Evolutionary conservation across 1,139 yeast species (phyloP), one percentile per base, ranked within the genome.

Genomic region (Kodamaea arcana): DNA sequence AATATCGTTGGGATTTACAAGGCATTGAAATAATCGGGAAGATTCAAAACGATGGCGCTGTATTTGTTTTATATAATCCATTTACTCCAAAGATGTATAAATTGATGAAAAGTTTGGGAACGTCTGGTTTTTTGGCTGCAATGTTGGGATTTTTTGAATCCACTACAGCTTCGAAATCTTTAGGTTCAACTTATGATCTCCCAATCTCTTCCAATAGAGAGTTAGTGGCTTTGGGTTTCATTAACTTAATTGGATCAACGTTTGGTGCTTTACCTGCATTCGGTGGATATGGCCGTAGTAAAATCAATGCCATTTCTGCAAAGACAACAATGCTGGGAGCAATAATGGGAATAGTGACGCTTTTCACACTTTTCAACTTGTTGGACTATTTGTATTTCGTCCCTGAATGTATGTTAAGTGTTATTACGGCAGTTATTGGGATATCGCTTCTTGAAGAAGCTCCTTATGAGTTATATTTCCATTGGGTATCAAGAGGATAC

Each of bases 201-300:
- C 83, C 86, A 0, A 77, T 83, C 4, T 80, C 90, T 0, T 78
- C 90, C 1, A 83, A 83, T 49, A 67, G 90, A 44, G 94, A 83
- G 49, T 60, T 83, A 35, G 83, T 83, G 6, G 97, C 97, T 0
- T 65, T 92, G 31, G 98, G 98, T 0, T 61, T 75, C 15, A 78
- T 84, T 33, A 92, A 90, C 50, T 44, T 88, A 2, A 62, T 73
- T 3, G 81, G 83, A 1, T 75, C 87, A 2, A 42, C 77, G 15
- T 78, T 86, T 47, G 92, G 95, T 3, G 85, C 92, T 0, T 64
- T 92, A 11, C 97, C 98, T 0, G 80, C 95, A 1, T 90, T 90
- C 68, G 98, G 98, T 2, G 97, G 98, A 0, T 92, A 92, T 52
- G 97, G 97, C 1, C 73, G 98, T 53, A 82, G 94, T 24, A 90